A percentile compares a stretch with the other conserved stretches of the same genome.
These are phyloP conservation scores for Elsinoe ampelina DNA, from an alignment of 2,329 filamentous ascomycete species.

Conservation along the genomic window DNA sequence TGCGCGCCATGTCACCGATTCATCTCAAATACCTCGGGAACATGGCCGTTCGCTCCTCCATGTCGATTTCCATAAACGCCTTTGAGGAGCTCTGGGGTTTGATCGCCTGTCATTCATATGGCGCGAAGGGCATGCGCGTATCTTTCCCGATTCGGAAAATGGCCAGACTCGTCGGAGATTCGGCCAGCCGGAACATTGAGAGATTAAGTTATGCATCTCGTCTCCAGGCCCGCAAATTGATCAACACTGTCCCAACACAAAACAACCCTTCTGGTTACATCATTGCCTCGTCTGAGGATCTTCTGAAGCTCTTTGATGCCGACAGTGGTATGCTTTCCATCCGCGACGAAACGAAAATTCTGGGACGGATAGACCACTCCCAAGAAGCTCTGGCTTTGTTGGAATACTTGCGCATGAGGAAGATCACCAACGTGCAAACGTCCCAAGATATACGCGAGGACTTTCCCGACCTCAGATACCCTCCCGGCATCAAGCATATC, in stretches of 20 bases:
- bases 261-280: constrained; percentile 83
- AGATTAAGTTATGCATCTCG: constrained; percentile 76
- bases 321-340: constrained; percentile 82
- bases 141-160: constrained; percentile 87
- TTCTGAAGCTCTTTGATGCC: constrained; percentile 74
- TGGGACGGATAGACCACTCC: constrained; percentile 64
- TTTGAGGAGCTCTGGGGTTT: constrained; percentile 81
- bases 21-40: constrained; percentile 79
- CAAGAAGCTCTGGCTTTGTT: constrained; percentile 78
- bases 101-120: constrained; percentile 79
- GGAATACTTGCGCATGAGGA: constrained; percentile 72
- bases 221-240: constrained; percentile 76
- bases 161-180: constrained; percentile 79
- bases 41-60: constrained; percentile 87
- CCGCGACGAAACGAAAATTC: constrained; percentile 75
- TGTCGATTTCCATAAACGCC: constrained; percentile 87
- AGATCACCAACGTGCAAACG: constrained; percentile 63
- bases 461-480: constrained; percentile 72
- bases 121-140: constrained; percentile 70
- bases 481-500: constrained; percentile 67
- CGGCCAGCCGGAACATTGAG: constrained; percentile 78
- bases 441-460: constrained; percentile 68
- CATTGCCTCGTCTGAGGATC: constrained; percentile 76
- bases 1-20: constrained; percentile 84
- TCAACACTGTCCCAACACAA: constrained; percentile 73